Base-by-base conservation (phyloP, 257 asterid species). In the Solanum arcanum region DNA sequence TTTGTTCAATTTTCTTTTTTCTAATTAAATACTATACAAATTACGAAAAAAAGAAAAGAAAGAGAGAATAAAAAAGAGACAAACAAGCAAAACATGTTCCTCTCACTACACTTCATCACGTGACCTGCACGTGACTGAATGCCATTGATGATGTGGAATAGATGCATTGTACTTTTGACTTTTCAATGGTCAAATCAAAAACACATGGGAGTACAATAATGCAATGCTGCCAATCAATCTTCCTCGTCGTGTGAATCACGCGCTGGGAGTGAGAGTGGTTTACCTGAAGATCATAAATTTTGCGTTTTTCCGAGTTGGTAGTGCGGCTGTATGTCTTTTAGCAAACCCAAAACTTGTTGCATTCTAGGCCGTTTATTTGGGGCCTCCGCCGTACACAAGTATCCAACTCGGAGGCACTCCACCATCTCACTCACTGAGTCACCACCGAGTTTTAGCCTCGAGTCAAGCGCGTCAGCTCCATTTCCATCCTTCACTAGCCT, bases 261-360 rank as follows among this genome's bases (percentile, higher is more conserved):
- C 87, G 83, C 59, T 37, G 11, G 7, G 7, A 3, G 9, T 86
- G 87, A 69, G 86, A 72, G 56, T n/a, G 76, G 64, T 25, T 33
- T 5, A 20, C 41, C 0, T n/a, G 18, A 31, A 39, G 37, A 41
- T 42, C 29, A 10, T 62, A 10, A 6, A 25, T 52, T n/a, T 16
- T 39, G n/a, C 18, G 6, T 5, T 42, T n/a, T 60, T 90, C 88
- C 73, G 69, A 33, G 0, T 88, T 80, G 6, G 90, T 80, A 3
- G 90, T 80, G 39, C 90, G 93, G 85, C 2, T 91, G 95, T 84
- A 95, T 83, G 75, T 97, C 99, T 82, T 97, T 97, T 35, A 97
- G 88, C 94, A 95, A 89, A 5, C 98, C 98, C 91, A 97, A 69
- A 8, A 95, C 98, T 89, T 97, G 99, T 66, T 93, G 97, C 98